phyloP scores from a whole-genome alignment of 192 early-diverging fungal species.

The Entomortierella beljakovae region DNA sequence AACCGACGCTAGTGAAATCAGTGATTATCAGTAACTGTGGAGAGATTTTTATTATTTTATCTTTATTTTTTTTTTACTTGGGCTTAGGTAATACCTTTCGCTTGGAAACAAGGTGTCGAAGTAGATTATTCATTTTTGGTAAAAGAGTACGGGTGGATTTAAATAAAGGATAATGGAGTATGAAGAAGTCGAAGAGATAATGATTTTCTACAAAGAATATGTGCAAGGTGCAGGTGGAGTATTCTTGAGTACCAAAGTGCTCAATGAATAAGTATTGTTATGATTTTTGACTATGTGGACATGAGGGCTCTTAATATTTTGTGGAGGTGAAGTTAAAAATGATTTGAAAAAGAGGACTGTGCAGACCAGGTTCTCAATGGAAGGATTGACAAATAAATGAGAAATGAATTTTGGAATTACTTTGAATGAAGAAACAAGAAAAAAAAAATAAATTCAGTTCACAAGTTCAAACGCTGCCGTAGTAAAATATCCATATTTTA shows the following conservation, averaged over 20 bases:
- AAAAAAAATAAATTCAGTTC: too few species aligned
- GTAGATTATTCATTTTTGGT: too few species aligned
- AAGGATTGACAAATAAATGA: background rate
- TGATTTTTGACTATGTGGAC: too few species aligned
- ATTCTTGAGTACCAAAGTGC: background rate
- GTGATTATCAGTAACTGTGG: too few species aligned
- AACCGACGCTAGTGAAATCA: slow-evolving; percentile 41
- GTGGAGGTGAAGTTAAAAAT: background rate
- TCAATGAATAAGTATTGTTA: too few species aligned
- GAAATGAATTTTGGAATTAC: background rate
- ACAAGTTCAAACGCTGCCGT: too few species aligned
- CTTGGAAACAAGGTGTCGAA: slow-evolving; percentile 50
- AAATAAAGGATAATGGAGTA: too few species aligned
- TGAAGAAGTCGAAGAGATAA: too few species aligned
- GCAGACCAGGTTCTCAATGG: background rate
- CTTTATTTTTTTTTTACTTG: background rate
- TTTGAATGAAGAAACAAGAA: background rate
- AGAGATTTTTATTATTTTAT: background rate
- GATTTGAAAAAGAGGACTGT: background rate
- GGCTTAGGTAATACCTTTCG: slow-evolving; percentile 25
- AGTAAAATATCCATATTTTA: too few species aligned
- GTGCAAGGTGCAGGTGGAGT: too few species aligned
- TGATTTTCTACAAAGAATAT: too few species aligned
- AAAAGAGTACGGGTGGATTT: too few species aligned
- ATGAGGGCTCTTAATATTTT: background rate